Base-by-base conservation (phyloP, 2,329 filamentous ascomycete species). In the Stagonosporopsis chrysanthemi region DNA sequence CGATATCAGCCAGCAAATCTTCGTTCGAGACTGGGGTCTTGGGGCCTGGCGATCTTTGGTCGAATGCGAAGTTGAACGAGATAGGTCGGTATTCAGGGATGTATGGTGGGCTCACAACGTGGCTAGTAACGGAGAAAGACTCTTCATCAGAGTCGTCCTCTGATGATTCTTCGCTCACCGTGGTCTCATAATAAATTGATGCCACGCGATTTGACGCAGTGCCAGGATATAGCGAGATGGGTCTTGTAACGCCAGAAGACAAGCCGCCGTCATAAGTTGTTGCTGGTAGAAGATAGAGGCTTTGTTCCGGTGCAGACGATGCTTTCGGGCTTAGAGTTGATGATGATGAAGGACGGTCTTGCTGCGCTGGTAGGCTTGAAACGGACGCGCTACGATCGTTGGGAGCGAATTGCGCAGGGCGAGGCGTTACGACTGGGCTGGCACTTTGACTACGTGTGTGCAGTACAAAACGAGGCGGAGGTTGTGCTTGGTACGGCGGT, bases 391-490 rank as follows among this genome's bases (percentile, higher is more conserved):
- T 64, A 15, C 54, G 42, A 11, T 61, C 63, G 17, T 51, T 55
- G n/a, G 63, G 48, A 9, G 55, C 63, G 5, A 65, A 61, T 17
- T 62, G 61, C 6, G 63, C 66, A 22, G 65, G 64, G n/a, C 62
- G 58, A 5, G 65, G 67, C 12, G 66, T 68, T 4, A 64, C 36
- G 6, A 69, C 43, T 11, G 67, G 39, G 40, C 24, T 52, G 24
- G 67, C 65, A 47, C 67, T 70, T 14, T 65, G 54, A n/a, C 64
- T 68, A 36, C 67, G 53, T n/a, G 52, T 29, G 14, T 67, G 67
- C 17, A 60, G 43, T 6, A 50, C 45, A n/a, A 60, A 63, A 19
- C 58, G 56, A 41, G 60, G 54, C 0, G 60, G 57, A n/a, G 59
- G 56, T 39, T 56, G 47, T 45, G 47, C 23, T 33, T 35, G 49